Percentiles rank a stretch among this genome's conserved stretches.
Conservation (phyloP, 2,329 filamentous ascomycete species). For the Ophiostoma himal-ulmi region DNA sequence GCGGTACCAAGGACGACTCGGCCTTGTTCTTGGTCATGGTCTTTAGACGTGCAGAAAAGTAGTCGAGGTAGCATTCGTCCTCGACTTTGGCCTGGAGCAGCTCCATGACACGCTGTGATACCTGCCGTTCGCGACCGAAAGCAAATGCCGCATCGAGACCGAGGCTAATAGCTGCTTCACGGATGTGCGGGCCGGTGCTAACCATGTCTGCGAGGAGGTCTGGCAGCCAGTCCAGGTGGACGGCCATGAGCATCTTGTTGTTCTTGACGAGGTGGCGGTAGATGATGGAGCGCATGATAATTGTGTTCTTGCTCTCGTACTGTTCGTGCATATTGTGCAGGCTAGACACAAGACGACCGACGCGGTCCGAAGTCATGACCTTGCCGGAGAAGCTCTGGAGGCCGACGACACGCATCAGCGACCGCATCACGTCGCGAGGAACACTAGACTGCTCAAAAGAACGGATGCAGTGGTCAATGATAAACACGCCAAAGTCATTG, state of each 20-base stretch:
- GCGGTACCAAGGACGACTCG: conserved; percentile 63
- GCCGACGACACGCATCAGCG: conserved; percentile 73
- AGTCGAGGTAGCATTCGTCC: conserved; percentile 60
- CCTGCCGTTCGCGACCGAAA: conserved; percentile 61
- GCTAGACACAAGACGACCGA: conserved; percentile 62
- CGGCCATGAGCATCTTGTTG: conserved; percentile 62
- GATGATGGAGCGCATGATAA: conserved; percentile 69
- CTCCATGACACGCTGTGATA: conserved; percentile 62
- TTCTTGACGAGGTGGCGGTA: conserved; percentile 69
- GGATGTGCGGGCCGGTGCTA: conserved; percentile 69
- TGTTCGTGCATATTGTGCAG: conserved; percentile 68
- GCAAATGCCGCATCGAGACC: conserved; percentile 64
- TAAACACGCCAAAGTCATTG: conserved; percentile 70
- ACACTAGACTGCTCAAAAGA: conserved; percentile 61
- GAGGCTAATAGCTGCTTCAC: conserved; percentile 65
- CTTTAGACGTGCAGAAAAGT: conserved; percentile 61
- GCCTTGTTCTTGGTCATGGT: conserved; percentile 62
- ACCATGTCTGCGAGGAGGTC: conserved; percentile 79
- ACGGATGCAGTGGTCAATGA: conserved; percentile 74
- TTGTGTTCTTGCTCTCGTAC: conserved; percentile 68
- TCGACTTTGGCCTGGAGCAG: conserved; percentile 55
- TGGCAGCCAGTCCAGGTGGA: conserved; percentile 70
- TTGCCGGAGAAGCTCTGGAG: conserved; percentile 72
- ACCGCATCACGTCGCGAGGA: conserved; percentile 72
- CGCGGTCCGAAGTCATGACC: conserved; percentile 66